Evolutionary conservation across 352 stramenopile species (phyloP).

Genomic region (Globisporangium spiculum): DNA sequence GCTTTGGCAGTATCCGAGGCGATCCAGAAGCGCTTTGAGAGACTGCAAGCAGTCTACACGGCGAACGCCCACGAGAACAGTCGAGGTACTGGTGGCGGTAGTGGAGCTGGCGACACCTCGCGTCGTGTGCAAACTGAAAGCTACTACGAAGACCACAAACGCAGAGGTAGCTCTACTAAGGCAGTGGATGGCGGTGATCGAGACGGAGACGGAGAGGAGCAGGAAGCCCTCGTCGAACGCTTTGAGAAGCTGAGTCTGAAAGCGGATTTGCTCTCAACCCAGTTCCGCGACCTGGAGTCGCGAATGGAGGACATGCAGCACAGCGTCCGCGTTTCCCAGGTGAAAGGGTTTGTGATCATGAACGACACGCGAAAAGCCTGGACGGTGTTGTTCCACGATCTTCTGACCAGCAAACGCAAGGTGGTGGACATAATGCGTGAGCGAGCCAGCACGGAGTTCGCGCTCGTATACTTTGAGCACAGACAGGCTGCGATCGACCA

Average conservation of each 20-base stretch:
- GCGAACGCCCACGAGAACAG: constrained; percentile 21
- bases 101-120: not conserved
- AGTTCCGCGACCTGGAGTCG: constrained; percentile 21
- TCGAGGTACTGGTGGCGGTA: constrained; percentile 5
- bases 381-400: constrained; percentile 26
- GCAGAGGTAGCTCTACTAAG: not conserved
- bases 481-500: constrained; percentile 2
- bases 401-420: constrained; percentile 24
- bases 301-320: constrained; percentile 33
- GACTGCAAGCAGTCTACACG: constrained; percentile 12
- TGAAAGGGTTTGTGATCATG: constrained; percentile 36
- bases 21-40: constrained; percentile 16
- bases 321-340: constrained; percentile 26
- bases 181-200: not conserved
- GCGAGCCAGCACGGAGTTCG: constrained; percentile 19
- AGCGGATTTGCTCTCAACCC: constrained; percentile 23
- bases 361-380: constrained; percentile 35
- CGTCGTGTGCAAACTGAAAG: constrained; percentile 8
- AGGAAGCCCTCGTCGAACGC: constrained; percentile 14
- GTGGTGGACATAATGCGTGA: constrained; percentile 11
- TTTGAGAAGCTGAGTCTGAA: constrained; percentile 26
- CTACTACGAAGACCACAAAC: not conserved
- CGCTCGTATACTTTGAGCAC: constrained; percentile 17
- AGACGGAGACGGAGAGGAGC: not conserved
- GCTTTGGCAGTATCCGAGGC: not conserved